Evolutionary conservation across 164 flowering plant genomes (phyloP).

Genomic region (Pachysandra terminalis): DNA sequence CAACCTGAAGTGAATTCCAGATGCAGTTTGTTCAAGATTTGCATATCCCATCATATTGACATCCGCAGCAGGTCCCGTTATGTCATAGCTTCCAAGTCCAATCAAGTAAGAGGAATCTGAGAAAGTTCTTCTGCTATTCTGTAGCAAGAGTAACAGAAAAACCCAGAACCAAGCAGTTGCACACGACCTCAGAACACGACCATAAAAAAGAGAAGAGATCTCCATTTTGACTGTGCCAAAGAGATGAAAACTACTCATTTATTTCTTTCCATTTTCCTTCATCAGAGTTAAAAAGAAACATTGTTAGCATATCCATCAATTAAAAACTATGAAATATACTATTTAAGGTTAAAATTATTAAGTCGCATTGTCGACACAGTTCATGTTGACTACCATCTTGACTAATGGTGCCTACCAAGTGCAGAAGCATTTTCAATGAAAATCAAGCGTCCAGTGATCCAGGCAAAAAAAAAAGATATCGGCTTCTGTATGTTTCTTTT

Average conservation of each 20-base stretch:
- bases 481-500: too few relatives aligned
- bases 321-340: too few relatives aligned
- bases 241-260: constrained; percentile 3
- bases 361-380: too few relatives aligned
- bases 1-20: constrained; percentile 91
- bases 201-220: constrained; percentile 10
- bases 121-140: constrained; percentile 14
- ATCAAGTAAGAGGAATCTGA: constrained; percentile 55
- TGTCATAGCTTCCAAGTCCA: constrained; percentile 86
- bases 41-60: constrained; percentile 99
- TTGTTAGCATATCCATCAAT: not conserved
- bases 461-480: too few relatives aligned
- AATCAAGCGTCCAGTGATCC: too few relatives aligned
- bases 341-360: too few relatives aligned
- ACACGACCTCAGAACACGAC: constrained; percentile 12
- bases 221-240: constrained; percentile 24
- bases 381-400: too few relatives aligned
- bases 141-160: constrained; percentile 25
- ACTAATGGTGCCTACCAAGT: too few relatives aligned
- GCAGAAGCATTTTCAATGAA: too few relatives aligned
- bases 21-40: constrained; percentile 69
- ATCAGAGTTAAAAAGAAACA: constrained; percentile 2
- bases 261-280: constrained; percentile 19
- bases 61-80: constrained; percentile 90
- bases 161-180: constrained; percentile 24